Evolutionary conservation across 805 yeast genomes (phyloP).

Genomic region (Candida nemodendra): DNA sequence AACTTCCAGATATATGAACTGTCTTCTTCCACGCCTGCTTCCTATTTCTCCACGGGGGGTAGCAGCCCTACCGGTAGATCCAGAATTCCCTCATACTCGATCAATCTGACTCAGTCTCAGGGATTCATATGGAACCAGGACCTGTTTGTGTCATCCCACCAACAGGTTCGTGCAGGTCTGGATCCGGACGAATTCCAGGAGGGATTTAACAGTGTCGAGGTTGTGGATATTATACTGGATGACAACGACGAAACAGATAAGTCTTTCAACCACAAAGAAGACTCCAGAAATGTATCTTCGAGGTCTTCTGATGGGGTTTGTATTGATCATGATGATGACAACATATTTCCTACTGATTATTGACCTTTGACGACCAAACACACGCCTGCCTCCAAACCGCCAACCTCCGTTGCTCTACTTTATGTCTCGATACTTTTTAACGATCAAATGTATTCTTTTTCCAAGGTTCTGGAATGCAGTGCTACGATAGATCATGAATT

Average conservation of each 20-base stretch:
- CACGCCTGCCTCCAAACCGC: too few relatives aligned
- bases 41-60: slow-evolving; percentile 9
- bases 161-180: slow-evolving; percentile 48
- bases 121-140: slow-evolving; percentile 80
- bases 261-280: neutral
- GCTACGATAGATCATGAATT: too few relatives aligned
- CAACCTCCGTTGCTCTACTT: too few relatives aligned
- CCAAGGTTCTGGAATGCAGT: too few relatives aligned
- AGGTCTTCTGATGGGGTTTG: too few relatives aligned
- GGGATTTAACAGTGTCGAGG: slow-evolving; percentile 22
- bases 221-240: slow-evolving; percentile 26
- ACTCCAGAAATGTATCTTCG: too few relatives aligned
- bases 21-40: slow-evolving; percentile 24
- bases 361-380: too few relatives aligned
- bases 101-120: slow-evolving; percentile 60
- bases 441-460: too few relatives aligned
- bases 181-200: slow-evolving; percentile 23
- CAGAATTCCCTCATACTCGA: slow-evolving; percentile 36
- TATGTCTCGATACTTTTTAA: too few relatives aligned
- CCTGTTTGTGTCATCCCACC: slow-evolving; percentile 68
- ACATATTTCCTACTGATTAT: slow-evolving; percentile 18
- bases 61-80: slow-evolving; percentile 8
- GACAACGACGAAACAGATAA: slow-evolving; percentile 12
- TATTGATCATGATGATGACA: slow-evolving; percentile 11
- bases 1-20: slow-evolving; percentile 52